Base-by-base conservation (phyloP, 1,284 basidiomycete species). In the Hymenochaete sp. region DNA sequence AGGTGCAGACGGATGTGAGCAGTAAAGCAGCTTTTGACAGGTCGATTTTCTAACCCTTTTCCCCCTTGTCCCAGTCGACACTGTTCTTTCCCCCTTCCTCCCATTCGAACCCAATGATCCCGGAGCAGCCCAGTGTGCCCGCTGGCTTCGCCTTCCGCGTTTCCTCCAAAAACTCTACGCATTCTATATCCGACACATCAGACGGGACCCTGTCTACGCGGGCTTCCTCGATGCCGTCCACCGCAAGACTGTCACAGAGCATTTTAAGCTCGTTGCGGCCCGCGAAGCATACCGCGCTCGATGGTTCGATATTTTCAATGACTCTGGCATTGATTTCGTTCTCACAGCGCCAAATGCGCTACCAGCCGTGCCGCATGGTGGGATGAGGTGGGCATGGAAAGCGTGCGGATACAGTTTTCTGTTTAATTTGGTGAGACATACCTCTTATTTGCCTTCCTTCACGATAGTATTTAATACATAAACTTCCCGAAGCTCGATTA, bases 271-370 rank as follows among this genome's bases (percentile, higher is more conserved):
- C 51, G 63, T 69, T 2, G 63, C 61, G 8, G 52, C 62, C 51
- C 64, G 73, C 1, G 66, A 75, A 43, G 56, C 56, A 3, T 77
- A 70, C 44, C 60, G 62, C 2, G 54, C 55, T 18, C 52, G 57
- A 27, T 75, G 72, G 68, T 64, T 67, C 51, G 63, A 67, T 46
- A 68, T 72, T 28, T 81, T 77, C 78, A 65, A 74, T 38, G 64
- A 67, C 32, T 53, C 69, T 16, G 64, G 64, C 4, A 62, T 81
- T 24, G 79, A 84, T 60, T 75, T 76, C 48, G 59, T 84, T 21
- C 60, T 84, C 40, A 75, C 73, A 3, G 76, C 75, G 9, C 72
- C 75, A 4, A 75, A 78, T 53, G 71, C 73, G 19, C 61, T 73
- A 10, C 78, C 78, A 1, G 77, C 77, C 0, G 62, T 77, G 10